phyloP scores from a whole-genome alignment of 805 yeast species.

The Sugiyamaella boreocaroliniensis region DNA sequence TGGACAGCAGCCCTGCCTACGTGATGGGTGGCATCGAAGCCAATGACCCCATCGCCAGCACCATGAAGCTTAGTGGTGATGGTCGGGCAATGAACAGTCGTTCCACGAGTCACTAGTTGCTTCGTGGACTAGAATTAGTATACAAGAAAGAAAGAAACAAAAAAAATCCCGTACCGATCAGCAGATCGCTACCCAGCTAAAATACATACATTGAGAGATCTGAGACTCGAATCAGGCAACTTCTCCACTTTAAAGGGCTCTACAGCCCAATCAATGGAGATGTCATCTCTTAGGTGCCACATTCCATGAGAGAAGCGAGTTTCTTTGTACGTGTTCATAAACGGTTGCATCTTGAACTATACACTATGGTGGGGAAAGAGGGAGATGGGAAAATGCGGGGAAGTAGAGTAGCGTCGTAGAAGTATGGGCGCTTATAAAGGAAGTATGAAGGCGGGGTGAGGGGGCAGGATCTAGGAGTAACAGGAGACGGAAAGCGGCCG shows the following conservation, averaged over 20 bases:
- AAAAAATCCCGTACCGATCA: no score
- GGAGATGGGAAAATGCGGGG: no score
- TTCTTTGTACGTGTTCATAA: constrained; percentile 6
- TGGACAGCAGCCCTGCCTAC: constrained; percentile 14
- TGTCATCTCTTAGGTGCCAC: constrained; percentile 32
- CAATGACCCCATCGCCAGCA: constrained; percentile 32
- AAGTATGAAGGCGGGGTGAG: no score
- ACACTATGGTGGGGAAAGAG: no score
- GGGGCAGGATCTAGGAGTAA: no score
- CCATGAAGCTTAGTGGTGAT: constrained; percentile 28
- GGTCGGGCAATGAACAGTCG: constrained; percentile 58
- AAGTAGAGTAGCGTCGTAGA: no score
- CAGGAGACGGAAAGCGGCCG: no score
- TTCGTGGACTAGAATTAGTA: constrained; percentile 16
- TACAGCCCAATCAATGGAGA: constrained; percentile 34
- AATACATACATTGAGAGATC: constrained; percentile 16
- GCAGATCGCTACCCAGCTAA: background rate
- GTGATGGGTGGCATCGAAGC: constrained; percentile 33
- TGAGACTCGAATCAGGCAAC: constrained; percentile 10
- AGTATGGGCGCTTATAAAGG: no score
- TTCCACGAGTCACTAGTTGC: constrained; percentile 57
- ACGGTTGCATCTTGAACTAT: background rate
- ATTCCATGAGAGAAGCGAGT: constrained; percentile 32
- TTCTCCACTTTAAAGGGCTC: constrained; percentile 25
- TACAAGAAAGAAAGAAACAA: no score